phyloP scores from a whole-genome alignment of 352 stramenopile species.

The Globisporangium iwayamae region DNA sequence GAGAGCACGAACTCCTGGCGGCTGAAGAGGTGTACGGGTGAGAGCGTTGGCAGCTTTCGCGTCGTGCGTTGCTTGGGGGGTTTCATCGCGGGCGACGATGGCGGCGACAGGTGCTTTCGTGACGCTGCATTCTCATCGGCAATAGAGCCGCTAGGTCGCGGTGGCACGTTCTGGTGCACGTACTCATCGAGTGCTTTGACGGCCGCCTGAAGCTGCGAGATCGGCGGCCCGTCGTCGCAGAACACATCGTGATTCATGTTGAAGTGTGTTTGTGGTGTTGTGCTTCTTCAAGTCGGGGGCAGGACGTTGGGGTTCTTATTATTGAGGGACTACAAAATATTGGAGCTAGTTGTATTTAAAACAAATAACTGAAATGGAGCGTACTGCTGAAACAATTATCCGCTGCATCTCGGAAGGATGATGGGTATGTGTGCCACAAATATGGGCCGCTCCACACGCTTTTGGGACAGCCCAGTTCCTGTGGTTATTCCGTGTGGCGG shows the following conservation, averaged over 20 bases:
- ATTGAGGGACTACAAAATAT: no score
- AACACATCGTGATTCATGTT: constrained; percentile 36
- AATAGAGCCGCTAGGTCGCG: neutral
- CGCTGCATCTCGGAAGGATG: neutral
- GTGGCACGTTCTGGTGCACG: constrained; percentile 23
- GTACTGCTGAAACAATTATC: no score
- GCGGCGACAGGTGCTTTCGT: neutral
- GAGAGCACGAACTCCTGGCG: constrained; percentile 15
- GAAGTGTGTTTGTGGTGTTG: neutral
- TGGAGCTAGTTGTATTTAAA: no score
- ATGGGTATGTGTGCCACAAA: constrained; percentile 7
- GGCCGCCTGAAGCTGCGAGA: constrained; percentile 37
- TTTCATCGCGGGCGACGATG: neutral
- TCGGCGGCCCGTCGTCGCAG: constrained; percentile 37
- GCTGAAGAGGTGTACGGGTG: constrained; percentile 28
- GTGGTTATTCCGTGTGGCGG: neutral
- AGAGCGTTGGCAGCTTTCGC: constrained; percentile 7
- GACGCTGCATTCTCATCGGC: neutral
- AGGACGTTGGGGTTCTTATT: neutral
- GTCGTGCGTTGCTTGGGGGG: neutral
- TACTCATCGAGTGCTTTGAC: constrained; percentile 34
- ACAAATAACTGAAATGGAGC: no score
- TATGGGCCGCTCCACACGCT: neutral
- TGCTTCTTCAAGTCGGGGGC: neutral
- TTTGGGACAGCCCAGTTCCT: constrained; percentile 1